phyloP scores from a whole-genome alignment of 1,139 yeast species.

The Blastobotrys proliferans region DNA sequence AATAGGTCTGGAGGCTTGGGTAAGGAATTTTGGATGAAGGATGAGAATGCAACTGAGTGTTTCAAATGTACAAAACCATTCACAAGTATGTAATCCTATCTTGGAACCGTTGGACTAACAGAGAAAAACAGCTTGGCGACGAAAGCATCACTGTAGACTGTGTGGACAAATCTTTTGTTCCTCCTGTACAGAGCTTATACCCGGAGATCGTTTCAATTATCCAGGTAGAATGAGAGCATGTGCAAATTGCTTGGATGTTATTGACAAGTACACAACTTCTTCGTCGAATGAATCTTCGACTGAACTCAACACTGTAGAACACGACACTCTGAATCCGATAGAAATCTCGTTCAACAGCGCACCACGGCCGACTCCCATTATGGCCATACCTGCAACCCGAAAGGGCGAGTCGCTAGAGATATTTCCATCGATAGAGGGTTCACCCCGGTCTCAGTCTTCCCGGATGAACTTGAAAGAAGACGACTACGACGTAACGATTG shows the following conservation, averaged over 20 bases:
- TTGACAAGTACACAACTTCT: constrained; percentile 44
- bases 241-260: constrained; percentile 63
- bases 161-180: constrained; percentile 96
- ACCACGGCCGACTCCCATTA: constrained; percentile 66
- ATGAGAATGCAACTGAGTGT: constrained; percentile 78
- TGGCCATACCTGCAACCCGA: constrained; percentile 81
- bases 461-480: background rate
- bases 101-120: constrained; percentile 6
- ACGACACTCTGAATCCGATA: constrained; percentile 13
- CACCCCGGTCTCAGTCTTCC: background rate
- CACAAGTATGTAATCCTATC: constrained; percentile 36
- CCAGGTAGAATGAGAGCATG: constrained; percentile 77
- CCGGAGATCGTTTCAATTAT: constrained; percentile 68
- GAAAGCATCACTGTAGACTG: constrained; percentile 92
- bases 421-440: constrained; percentile 37
- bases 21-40: constrained; percentile 87
- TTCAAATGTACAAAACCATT: constrained; percentile 71
- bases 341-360: constrained; percentile 28
- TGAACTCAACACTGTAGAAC: constrained; percentile 8
- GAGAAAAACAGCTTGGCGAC: constrained; percentile 49
- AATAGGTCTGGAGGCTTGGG: constrained; percentile 31
- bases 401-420: constrained; percentile 77
- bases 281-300: constrained; percentile 16
- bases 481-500: background rate
- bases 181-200: constrained; percentile 73